Percentiles rank a stretch among this genome's conserved stretches.
These are phyloP conservation scores for Helichrysum umbraculigerum DNA, from an alignment of 129 eudicot species.

Conservation along the genomic window DNA sequence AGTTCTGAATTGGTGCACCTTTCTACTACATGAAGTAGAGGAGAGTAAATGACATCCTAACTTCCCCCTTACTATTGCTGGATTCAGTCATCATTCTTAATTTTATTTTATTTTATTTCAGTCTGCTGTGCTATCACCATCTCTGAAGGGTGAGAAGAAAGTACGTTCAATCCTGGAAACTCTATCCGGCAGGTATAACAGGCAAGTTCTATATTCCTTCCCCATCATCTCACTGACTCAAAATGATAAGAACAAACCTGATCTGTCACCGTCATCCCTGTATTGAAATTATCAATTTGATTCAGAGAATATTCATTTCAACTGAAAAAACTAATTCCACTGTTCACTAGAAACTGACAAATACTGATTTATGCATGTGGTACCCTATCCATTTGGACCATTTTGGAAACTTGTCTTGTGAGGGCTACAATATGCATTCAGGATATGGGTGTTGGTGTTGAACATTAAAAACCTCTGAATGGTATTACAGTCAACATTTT, in stretches of 20 bases:
- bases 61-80: slow-evolving; percentile 2
- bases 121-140: slow-evolving; percentile 83
- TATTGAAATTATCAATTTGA: background rate
- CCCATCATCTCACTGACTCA: background rate
- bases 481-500: slow-evolving; percentile 13
- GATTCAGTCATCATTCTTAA: background rate
- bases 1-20: background rate
- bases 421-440: slow-evolving; percentile 16
- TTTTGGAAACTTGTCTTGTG: slow-evolving; percentile 13
- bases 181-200: slow-evolving; percentile 63
- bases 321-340: slow-evolving; percentile 3
- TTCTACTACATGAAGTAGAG: background rate
- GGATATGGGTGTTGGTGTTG: slow-evolving; percentile 35
- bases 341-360: slow-evolving; percentile 13
- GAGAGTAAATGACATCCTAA: slow-evolving; percentile 1
- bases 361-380: slow-evolving; percentile 19
- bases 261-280: background rate
- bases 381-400: slow-evolving; percentile 32
- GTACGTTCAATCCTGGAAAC: slow-evolving; percentile 81
- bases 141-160: slow-evolving; percentile 90
- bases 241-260: background rate
- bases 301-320: background rate
- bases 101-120: slow-evolving; percentile 38
- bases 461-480: slow-evolving; percentile 31
- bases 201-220: slow-evolving; percentile 39